phyloP scores from a whole-genome alignment of 1,139 yeast genomes.

The Geotrichum cucujoidarum region DNA sequence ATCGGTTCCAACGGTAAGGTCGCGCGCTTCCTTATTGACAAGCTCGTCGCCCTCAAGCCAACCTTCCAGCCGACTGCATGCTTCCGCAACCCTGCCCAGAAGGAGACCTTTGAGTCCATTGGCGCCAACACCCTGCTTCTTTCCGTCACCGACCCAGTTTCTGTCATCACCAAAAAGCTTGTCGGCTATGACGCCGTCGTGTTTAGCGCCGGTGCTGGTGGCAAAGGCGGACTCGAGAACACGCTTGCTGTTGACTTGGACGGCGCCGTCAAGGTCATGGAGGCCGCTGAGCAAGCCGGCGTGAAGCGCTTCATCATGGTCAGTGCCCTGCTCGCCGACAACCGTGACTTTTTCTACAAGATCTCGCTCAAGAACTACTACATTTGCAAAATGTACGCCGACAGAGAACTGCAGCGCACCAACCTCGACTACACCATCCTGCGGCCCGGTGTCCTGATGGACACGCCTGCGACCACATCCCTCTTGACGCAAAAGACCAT shows the following conservation, averaged over 20 bases:
- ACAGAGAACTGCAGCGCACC: constrained; percentile 41
- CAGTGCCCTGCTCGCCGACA: constrained; percentile 54
- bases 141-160: constrained; percentile 34
- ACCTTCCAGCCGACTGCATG: constrained; percentile 46
- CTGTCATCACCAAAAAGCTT: constrained; percentile 37
- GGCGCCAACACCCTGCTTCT: constrained; percentile 41
- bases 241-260: constrained; percentile 57
- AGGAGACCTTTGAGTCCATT: constrained; percentile 35
- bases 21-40: constrained; percentile 43
- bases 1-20: constrained; percentile 63
- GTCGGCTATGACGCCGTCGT: constrained; percentile 54
- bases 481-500: no score
- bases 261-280: constrained; percentile 55
- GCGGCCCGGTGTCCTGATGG: constrained; percentile 46
- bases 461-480: constrained; percentile 39
- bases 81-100: constrained; percentile 48
- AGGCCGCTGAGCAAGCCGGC: constrained; percentile 48
- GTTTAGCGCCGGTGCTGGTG: constrained; percentile 62
- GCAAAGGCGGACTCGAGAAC: constrained; percentile 42
- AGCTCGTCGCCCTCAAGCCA: constrained; percentile 30
- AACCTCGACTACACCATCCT: constrained; percentile 50
- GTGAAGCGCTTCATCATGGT: constrained; percentile 49
- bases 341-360: constrained; percentile 41
- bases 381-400: constrained; percentile 56
- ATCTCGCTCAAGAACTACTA: constrained; percentile 42